Evolutionary conservation across 202 grass and related monocot species (phyloP), one percentile per base, ranked within the genome.

Genomic region (Digitaria exilis): DNA sequence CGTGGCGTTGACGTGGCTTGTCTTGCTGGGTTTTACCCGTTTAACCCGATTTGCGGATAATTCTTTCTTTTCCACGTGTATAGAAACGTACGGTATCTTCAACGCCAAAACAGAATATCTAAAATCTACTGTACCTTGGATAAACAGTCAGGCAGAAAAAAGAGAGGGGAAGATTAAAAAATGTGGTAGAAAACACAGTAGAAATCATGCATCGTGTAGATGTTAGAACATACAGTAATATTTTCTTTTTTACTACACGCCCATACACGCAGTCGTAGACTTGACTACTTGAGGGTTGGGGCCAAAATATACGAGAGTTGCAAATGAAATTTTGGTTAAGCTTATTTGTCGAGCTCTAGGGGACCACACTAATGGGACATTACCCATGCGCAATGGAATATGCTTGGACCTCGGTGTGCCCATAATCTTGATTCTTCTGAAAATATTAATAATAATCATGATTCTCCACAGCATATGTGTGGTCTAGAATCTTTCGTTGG

Each of bases 1-100:
- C 52, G 21, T n/a, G n/a, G n/a, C n/a, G n/a, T n/a, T n/a, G n/a
- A n/a, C n/a, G n/a, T n/a, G n/a, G n/a, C n/a, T n/a, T n/a, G n/a
- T n/a, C n/a, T n/a, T n/a, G n/a, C n/a, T n/a, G n/a, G n/a, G n/a
- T 64, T 34, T 60, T 59, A 21, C 12, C 12, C 7, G 4, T 65
- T 66, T 67, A 67, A 79, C 46, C 61, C n/a, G 21, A 21, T 4
- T n/a, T 26, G 30, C 16, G 46, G 77, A 80, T 80, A 80, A 80
- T 49, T 69, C 8, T 18, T 37, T 19, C 5, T 76, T 76, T 80
- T 54, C 50, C 51, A 34, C 32, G 32, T 68, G 62, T 41, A 2
- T 16, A 30, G 15, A 18, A 28, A 64, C 50, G 1, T 9, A n/a
- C 9, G 2, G 29, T 37, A n/a, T 50, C 60, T 79, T 65, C 12